Base-by-base conservation (phyloP, 208 protist genomes). In the Acanthamoeba lenticulata region DNA sequence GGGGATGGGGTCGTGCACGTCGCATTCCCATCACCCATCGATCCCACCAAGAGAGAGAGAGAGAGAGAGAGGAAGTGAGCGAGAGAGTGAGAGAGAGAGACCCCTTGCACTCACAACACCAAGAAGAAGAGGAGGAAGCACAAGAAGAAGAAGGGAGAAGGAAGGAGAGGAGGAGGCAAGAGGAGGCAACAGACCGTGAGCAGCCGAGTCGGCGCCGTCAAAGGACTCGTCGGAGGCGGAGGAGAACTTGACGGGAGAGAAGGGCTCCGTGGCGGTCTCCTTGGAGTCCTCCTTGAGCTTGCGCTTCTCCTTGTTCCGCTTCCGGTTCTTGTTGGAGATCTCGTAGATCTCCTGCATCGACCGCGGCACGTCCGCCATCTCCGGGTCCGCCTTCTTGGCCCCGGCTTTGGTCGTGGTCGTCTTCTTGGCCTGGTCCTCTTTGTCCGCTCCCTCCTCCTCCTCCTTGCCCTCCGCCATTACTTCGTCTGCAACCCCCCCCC, bases 241-340 rank as follows among this genome's bases (percentile, higher is more conserved):
- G 42, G 40, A 40, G 38, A 90, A 65, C 36, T 65, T 57, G 34
- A 90, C 49, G 36, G 81, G 81, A 1, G 81, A 90, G 47, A 90
- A 90, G 34, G 44, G 34, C 36, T 90, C 52, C 15, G 81, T 32
- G 44, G 44, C 52, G 34, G 49, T 44, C 34, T 90, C 81, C 38
- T 90, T 90, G 34, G 49, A 67, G 34, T 49, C 42, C 81, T 90
- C 81, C 52, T 90, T 90, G 42, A 90, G 81, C 81, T 90, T 90
- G 19, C 81, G 81, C 52, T 90, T 90, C 49, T 90, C 81, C 52
- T 90, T 90, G 81, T 90, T 90, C 24, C 81, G 42, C 38, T 90
- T 90, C 34, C 81, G 44, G 81, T 90, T 90, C 24, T 90, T 57
- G 47, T 90, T 90, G 6, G 81, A 90, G 13, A 90, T 90, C 24